phyloP scores from a whole-genome alignment of 768 basidiomycete genomes.

The Pilatotrama ljubarskyi region DNA sequence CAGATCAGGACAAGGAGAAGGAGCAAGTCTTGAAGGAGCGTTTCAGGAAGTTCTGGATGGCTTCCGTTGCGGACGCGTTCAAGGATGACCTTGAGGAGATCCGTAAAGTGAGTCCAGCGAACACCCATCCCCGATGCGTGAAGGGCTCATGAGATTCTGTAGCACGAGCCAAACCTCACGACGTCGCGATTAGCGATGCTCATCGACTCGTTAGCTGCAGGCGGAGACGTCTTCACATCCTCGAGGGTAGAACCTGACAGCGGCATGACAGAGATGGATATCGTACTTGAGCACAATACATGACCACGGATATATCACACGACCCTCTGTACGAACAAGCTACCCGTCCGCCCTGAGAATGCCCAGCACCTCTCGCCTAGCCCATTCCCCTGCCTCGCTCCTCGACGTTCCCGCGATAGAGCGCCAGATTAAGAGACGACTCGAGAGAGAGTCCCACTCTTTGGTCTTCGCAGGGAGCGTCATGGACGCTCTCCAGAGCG shows the following conservation, averaged over 20 bases:
- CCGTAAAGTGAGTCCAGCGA: conserved; percentile 57
- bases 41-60: conserved; percentile 88
- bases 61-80: conserved; percentile 78
- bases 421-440: conserved; percentile 58
- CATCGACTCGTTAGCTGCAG: conserved; percentile 81
- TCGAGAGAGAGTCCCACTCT: conserved; percentile 55
- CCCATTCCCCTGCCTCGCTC: conserved; percentile 54
- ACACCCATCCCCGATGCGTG: neutral
- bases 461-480: conserved; percentile 26
- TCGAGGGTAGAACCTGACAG: conserved; percentile 31
- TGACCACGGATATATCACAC: conserved; percentile 5
- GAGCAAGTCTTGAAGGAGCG: conserved; percentile 61
- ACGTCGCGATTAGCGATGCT: conserved; percentile 68
- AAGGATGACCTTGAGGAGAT: conserved; percentile 82
- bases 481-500: conserved; percentile 59
- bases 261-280: conserved; percentile 68
- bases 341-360: conserved; percentile 14
- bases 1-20: conserved; percentile 36
- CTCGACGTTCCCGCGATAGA: conserved; percentile 41
- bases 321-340: neutral
- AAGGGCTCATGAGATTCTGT: neutral
- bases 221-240: conserved; percentile 69
- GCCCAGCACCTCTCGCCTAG: conserved; percentile 39
- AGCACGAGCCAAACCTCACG: conserved; percentile 66
- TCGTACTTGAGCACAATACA: conserved; percentile 50